Base-by-base conservation (phyloP, 2,329 filamentous ascomycete genomes). In the Colletotrichum musae region DNA sequence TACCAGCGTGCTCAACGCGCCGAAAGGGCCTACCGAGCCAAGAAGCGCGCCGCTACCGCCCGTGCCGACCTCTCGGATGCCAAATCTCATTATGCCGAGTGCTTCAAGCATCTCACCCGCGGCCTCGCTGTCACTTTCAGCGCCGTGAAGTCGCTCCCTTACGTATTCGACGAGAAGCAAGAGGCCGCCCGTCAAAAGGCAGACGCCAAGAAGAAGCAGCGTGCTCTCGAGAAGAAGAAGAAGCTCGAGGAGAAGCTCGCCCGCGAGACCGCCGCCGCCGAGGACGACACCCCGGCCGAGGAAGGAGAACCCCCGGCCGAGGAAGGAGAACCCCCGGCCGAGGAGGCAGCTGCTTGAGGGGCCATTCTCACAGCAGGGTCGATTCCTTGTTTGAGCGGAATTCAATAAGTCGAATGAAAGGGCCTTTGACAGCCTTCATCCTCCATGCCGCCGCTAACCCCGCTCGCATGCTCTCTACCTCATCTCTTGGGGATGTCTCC, bases 21-120 rank as follows among this genome's bases (percentile, higher is more conserved):
- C 58, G 82, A 85, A 76, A 77, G 76, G 45, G 74, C 78, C 50
- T 85, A 84, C 77, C 77, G 76, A 47, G 76, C 80, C 41, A 78
- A 76, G 67, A 84, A 84, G 78, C 80, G 82, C 10, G 77, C 81
- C 12, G 74, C 80, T 18, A 73, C 76, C 12, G 82, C 82, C 28
- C 81, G 82, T 10, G 73, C 76, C 43, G 77, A 80, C 73, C 78
- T 77, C 66, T 71, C 74, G 58, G 79, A 83, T 51, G 81, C 83
- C 36, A 80, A 77, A 73, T 73, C 72, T 15, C 82, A 85, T 73
- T 82, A 82, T 68, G 63, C 72, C 36, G 75, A 82, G 71, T 77
- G 78, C 5, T 72, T 76, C 53, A 62, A 73, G 13, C 82, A 85
- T 73, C 74, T 85, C n/a, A 70, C 63, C 41, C 60, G 75, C 45